Evolutionary conservation across 2,329 filamentous ascomycete genomes (phyloP), one percentile per base, ranked within the genome.

Genomic region (Venturia effusa): DNA sequence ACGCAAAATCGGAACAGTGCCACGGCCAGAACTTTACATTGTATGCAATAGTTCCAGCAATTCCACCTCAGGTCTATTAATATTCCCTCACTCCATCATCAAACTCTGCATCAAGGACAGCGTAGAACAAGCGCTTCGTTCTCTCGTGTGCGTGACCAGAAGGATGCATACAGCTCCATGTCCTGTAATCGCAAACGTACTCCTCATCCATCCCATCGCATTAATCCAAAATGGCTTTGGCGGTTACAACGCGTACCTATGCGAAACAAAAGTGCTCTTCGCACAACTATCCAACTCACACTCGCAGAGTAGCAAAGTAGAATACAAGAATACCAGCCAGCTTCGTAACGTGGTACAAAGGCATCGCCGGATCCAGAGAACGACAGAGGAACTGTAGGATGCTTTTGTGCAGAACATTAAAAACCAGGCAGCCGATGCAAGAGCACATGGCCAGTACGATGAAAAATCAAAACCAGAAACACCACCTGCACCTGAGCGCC

Each of bases 361-460:
- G 45, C 22, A 32, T 34, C 5, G 13, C 51, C 51, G 34, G 30
- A 30, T 17, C 30, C 10, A 57, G 27, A 34, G 51, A 57, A 30
- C 13, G 51, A 57, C 51, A 57, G 51, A 57, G 22, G 51, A 57
- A 17, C 51, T 19, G 19, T 8, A 7, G 30, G 19, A 7, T 5
- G 30, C 30, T 57, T 57, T 60, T 41, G n/a, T 41, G 59, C 30
- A 60, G 37, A 60, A 60, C 27, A 60, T 60, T 40, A 40, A 37
- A 57, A 34, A 34, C 7, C 10, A n/a, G 15, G 51, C 30, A 30
- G 30, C 2, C 51, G n/a, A 37, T 57, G 51, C 27, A 34, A 34
- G 51, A 34, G 51, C 27, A 57, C 6, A n/a, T 30, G 13, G 51
- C 51, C 51, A 34, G 30, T n/a, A 11, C 6, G 1, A 34, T n/a